Conservation (phyloP, 2,329 filamentous ascomycete species). For the Elsinoe ampelina region DNA sequence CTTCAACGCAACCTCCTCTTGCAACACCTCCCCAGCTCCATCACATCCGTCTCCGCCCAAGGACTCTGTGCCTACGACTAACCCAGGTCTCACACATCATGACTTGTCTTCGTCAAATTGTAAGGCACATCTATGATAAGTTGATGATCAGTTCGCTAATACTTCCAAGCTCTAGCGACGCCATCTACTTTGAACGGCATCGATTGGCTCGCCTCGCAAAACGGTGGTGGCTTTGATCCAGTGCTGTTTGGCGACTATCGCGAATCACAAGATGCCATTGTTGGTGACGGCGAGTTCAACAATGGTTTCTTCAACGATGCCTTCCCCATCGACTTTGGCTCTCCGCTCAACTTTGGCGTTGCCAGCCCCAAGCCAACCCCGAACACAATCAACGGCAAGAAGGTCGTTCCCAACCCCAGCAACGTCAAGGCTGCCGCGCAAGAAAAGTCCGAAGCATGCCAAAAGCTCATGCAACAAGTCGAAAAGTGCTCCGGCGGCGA, state of each 20-base stretch:
- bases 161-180: conserved; percentile 40
- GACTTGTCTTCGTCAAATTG: conserved; percentile 2
- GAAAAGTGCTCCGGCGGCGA: conserved; percentile 62
- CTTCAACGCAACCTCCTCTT: conserved; percentile 45
- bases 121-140: neutral
- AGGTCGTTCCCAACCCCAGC: conserved; percentile 17
- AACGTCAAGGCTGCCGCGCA: conserved; percentile 14
- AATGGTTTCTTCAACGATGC: conserved; percentile 58
- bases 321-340: conserved; percentile 56
- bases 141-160: neutral
- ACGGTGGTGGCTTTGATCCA: conserved; percentile 80
- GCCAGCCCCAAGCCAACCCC: conserved; percentile 22
- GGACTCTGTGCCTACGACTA: conserved; percentile 10
- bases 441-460: conserved; percentile 21
- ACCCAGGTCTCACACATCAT: conserved; percentile 10
- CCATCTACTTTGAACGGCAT: conserved; percentile 51
- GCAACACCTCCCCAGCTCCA: conserved; percentile 66
- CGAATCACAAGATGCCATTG: conserved; percentile 74
- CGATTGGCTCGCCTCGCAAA: conserved; percentile 70
- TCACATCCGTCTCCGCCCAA: conserved; percentile 56
- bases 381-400: conserved; percentile 9
- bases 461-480: conserved; percentile 64
- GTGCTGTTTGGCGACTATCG: conserved; percentile 87
- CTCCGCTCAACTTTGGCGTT: conserved; percentile 64
- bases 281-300: conserved; percentile 56